Evolutionary conservation across 2,329 filamentous ascomycete genomes (phyloP).

Genomic region (Elsinoe arachidis): DNA sequence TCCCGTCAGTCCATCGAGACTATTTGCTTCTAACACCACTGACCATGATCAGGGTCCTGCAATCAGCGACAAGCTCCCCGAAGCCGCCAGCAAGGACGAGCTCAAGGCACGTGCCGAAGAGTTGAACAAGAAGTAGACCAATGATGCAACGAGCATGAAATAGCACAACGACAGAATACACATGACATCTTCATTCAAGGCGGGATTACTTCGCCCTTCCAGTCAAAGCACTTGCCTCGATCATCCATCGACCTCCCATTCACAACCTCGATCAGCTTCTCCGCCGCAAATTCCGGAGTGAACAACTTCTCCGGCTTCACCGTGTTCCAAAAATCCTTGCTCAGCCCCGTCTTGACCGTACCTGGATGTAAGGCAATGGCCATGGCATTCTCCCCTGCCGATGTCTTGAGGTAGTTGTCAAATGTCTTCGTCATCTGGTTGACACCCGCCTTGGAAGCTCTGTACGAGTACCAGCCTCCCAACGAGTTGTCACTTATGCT

Average conservation of each 20-base stretch:
- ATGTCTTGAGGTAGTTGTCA: constrained; percentile 55
- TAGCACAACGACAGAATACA: constrained; percentile 12
- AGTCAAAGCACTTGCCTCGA: constrained; percentile 60
- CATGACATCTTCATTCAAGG: constrained; percentile 35
- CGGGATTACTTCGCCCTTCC: constrained; percentile 55
- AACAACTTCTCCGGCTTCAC: constrained; percentile 57
- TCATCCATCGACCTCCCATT: constrained; percentile 39
- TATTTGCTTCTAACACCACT: not conserved
- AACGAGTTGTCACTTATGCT: constrained; percentile 61
- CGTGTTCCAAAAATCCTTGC: constrained; percentile 60
- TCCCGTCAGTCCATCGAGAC: constrained; percentile 24
- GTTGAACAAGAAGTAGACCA: constrained; percentile 36
- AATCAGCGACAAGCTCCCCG: constrained; percentile 36
- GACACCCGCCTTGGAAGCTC: constrained; percentile 65
- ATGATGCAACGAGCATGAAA: not conserved
- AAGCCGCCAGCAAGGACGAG: constrained; percentile 41
- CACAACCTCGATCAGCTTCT: constrained; percentile 54
- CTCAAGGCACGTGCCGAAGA: constrained; percentile 42
- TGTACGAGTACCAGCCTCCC: constrained; percentile 77
- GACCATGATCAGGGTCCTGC: constrained; percentile 33
- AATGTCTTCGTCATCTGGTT: constrained; percentile 63
- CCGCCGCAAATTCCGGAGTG: constrained; percentile 56
- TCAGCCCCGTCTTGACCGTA: constrained; percentile 68
- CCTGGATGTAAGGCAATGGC: constrained; percentile 69
- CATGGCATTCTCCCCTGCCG: constrained; percentile 54